phyloP scores from a whole-genome alignment of 805 yeast genomes.

The Metschnikowia amazonensis region DNA sequence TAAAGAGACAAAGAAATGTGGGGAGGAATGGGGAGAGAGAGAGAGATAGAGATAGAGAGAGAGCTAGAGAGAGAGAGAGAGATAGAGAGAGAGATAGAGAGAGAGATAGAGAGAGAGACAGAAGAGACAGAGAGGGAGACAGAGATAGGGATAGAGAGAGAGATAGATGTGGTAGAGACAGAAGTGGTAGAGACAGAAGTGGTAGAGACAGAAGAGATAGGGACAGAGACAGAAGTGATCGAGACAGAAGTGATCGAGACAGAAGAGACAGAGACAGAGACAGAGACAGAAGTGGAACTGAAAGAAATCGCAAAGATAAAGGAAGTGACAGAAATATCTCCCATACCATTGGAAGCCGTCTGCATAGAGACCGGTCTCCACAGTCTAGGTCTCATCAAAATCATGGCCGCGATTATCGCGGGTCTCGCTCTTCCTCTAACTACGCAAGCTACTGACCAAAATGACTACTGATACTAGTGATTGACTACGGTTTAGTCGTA shows the following conservation, averaged over 20 bases:
- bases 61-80: background rate
- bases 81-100: background rate
- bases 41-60: background rate
- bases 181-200: background rate
- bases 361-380: conserved; percentile 1
- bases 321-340: background rate
- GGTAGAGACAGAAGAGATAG: background rate
- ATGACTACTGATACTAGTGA: no score
- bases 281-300: background rate
- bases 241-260: background rate
- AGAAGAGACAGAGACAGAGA: background rate
- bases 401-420: no score
- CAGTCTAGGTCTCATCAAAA: background rate
- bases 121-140: background rate
- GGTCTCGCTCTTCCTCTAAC: no score
- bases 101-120: background rate
- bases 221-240: background rate
- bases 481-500: no score
- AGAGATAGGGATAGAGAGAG: background rate
- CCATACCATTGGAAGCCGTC: background rate
- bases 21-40: background rate
- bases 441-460: no score
- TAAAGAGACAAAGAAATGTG: conserved; percentile 22
- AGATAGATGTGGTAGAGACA: background rate
- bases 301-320: background rate